Evolutionary conservation across 1,139 yeast genomes (phyloP), one percentile per base, ranked within the genome.

Genomic region (Spathaspora sp.): DNA sequence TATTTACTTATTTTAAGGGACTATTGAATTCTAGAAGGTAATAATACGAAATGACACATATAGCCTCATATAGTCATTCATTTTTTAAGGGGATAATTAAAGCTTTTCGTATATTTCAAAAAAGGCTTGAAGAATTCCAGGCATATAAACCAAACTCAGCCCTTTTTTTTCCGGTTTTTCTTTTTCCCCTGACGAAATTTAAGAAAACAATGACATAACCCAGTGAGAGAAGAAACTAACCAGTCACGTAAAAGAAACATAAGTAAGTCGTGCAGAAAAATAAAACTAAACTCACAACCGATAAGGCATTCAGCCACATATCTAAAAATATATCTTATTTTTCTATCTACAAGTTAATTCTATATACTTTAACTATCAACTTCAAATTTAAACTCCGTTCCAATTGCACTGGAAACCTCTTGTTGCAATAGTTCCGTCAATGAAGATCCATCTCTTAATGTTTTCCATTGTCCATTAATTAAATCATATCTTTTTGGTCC

Each of bases 401-500:
- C 68, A 42, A 73, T 55, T 16, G 78, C 79, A 15, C 59, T 58
- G 4, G 68, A 60, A 37, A 84, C 63, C 58, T 84, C 90, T 11
- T 59, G 51, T 43, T 70, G 64, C 42, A 84, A 60, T 18, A 81
- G 58, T 17, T 75, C 78, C 5, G 78, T 66, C 53, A 84, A 68
- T 39, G 67, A 65, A 8, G 71, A 58, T 29, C 76, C 72, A 55
- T 84, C 87, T 56, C 89, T 69, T 46, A 84, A 65, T 2, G 86
- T 80, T 23, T 78, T 61, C 91, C 91, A 84, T 47, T 69, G 67
- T 5, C 82, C 82, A 27, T 72, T 66, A 40, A 81, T 70, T 55
- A 74, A 72, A 59, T 84, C 90, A 59, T 80, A 72, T 47, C 80
- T 58, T 59, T 89, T 88, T 10, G 98, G 98, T 0, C 98, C 98